Evolutionary conservation across 176 grass and related monocot genomes (phyloP).

Genomic region (Melocanna baccifera): DNA sequence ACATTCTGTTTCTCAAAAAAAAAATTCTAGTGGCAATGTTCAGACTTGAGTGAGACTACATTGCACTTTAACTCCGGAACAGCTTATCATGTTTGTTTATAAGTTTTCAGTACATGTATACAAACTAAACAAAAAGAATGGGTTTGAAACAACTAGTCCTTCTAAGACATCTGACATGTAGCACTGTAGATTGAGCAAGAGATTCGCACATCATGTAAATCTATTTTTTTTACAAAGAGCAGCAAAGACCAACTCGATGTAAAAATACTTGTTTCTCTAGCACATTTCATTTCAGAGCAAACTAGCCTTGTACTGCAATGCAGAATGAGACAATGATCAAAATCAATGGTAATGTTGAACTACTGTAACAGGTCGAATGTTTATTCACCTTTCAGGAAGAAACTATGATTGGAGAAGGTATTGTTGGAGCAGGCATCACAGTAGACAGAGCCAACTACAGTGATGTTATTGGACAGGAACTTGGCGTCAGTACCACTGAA

Average conservation of each 20-base stretch:
- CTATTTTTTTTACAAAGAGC: neutral
- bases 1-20: neutral
- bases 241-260: neutral
- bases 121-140: neutral
- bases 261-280: neutral
- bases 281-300: conserved; percentile 10
- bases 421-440: conserved; percentile 93
- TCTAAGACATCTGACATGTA: neutral
- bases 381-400: conserved; percentile 85
- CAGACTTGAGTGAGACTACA: neutral
- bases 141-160: neutral
- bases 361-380: neutral
- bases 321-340: neutral
- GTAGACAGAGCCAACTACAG: conserved; percentile 90
- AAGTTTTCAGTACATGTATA: neutral
- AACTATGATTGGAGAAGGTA: conserved; percentile 92
- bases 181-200: neutral
- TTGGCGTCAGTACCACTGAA: conserved; percentile 37
- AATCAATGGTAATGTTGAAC: neutral
- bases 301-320: neutral
- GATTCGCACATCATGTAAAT: neutral
- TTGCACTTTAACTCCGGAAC: neutral
- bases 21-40: neutral
- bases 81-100: neutral
- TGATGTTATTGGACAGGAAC: conserved; percentile 68